A percentile compares a stretch with the other conserved stretches of the same genome.
phyloP scores from a whole-genome alignment of 1,284 basidiomycete species.

The Phellopilus nigrolimitatus region DNA sequence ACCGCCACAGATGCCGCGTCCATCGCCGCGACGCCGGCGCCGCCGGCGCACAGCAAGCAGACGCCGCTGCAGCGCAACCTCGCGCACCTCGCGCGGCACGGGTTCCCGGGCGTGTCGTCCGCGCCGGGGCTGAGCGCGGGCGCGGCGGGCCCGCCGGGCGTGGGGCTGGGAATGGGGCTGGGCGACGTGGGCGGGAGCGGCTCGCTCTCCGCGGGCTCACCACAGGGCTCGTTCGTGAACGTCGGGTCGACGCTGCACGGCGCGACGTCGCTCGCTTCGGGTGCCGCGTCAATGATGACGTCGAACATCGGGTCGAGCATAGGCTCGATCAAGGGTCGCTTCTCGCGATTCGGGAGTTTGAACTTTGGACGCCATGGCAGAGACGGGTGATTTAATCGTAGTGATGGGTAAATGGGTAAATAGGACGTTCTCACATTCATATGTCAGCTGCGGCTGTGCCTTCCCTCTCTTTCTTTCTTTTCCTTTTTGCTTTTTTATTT shows the following conservation, averaged over 20 bases:
- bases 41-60: conserved; percentile 48
- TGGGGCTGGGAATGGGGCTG: not conserved
- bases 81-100: conserved; percentile 72
- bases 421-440: not conserved
- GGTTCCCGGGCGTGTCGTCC: conserved; percentile 72
- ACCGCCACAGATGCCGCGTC: conserved; percentile 23
- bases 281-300: conserved; percentile 28
- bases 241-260: conserved; percentile 32
- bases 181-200: conserved; percentile 42
- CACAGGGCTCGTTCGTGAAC: conserved; percentile 67
- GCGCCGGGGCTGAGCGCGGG: conserved; percentile 52
- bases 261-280: conserved; percentile 18
- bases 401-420: no score
- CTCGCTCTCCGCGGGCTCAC: conserved; percentile 56
- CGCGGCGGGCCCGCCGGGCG: not conserved
- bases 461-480: not conserved
- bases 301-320: conserved; percentile 35
- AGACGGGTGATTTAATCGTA: not conserved
- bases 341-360: conserved; percentile 69
- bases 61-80: conserved; percentile 74
- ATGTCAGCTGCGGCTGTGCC: not conserved
- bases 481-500: not conserved
- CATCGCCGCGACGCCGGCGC: conserved; percentile 24
- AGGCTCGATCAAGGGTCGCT: conserved; percentile 46
- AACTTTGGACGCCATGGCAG: conserved; percentile 55